Conservation (phyloP, 2,329 filamentous ascomycete species). For the Alternaria tenuissima region DNA sequence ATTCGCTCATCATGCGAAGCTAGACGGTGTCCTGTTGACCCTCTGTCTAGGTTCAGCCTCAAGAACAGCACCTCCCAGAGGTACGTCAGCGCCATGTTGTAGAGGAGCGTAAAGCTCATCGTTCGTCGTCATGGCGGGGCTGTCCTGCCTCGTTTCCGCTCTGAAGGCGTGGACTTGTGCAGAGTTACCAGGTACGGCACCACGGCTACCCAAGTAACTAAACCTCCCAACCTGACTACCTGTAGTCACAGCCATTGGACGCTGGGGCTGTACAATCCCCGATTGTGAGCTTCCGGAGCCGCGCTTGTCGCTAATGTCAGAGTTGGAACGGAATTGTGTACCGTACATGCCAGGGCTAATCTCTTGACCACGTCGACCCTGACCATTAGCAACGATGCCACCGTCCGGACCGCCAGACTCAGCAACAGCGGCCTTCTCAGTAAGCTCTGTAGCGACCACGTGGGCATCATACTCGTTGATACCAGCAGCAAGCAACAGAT, state of each 20-base stretch:
- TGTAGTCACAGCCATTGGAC: slow-evolving; percentile 14
- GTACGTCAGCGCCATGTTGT: slow-evolving; percentile 22
- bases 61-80: slow-evolving; percentile 22
- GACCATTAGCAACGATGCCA: slow-evolving; percentile 16
- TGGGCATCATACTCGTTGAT: slow-evolving; percentile 28
- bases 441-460: slow-evolving; percentile 25
- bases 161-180: slow-evolving; percentile 13
- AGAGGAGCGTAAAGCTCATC: slow-evolving; percentile 23
- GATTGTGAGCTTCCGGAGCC: slow-evolving; percentile 16
- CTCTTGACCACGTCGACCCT: slow-evolving; percentile 12
- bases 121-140: slow-evolving; percentile 25
- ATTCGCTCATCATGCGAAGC: slow-evolving; percentile 12
- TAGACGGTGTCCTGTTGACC: slow-evolving; percentile 20
- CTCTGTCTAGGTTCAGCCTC: slow-evolving; percentile 18
- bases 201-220: slow-evolving; percentile 24
- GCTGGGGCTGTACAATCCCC: slow-evolving; percentile 10
- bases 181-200: slow-evolving; percentile 7
- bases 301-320: slow-evolving; percentile 10
- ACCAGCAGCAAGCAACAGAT: slow-evolving; percentile 24
- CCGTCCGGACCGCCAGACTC: slow-evolving; percentile 17
- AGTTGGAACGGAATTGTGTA: slow-evolving; percentile 15
- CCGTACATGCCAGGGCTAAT: slow-evolving; percentile 18
- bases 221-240: slow-evolving; percentile 24
- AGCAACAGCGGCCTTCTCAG: slow-evolving; percentile 14
- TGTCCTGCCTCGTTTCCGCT: slow-evolving; percentile 15